Evolutionary conservation across 2,329 filamentous ascomycete species (phyloP), one percentile per base, ranked within the genome.

Genomic region (Fusarium ambrosium): DNA sequence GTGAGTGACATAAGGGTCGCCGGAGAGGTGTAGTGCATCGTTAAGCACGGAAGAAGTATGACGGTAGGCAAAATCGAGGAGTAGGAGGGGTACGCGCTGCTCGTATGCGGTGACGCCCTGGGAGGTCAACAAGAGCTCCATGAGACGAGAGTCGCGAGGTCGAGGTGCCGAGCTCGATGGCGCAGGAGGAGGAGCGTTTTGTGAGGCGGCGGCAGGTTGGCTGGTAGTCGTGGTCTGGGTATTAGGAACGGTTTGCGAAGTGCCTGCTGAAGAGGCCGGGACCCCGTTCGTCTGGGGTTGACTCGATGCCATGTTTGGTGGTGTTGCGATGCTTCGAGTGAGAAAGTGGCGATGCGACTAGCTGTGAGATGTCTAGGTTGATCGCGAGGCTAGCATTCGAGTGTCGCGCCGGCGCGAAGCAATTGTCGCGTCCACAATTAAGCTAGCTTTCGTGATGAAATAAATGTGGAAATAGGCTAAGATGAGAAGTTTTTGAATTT

Each of bases 21-120:
- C 88, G 7, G 89, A 88, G 29, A 94, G 89, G 79, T 93, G 92
- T 18, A 94, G 84, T 8, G 91, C 92, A 84, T 95, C 93, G 75
- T 86, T 90, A 22, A 95, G 90, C 39, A 95, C 87, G 67, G 90
- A 89, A 2, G 91, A 91, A 11, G 92, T 94, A 87, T 95, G 94
- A 41, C 94, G 91, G 88, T 97, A 97, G 59, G 94, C 93, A 80
- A 96, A 96, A 85, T 97, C 94, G 81, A 97, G 91, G 59, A 97
- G 91, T 68, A 95, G 91, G 1, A 96, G 89, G 0, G 94, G 94
- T 2, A 97, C 94, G 79, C 94, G 93, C 82, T 93, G 90, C 82
- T 96, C 94, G 87, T 95, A 97, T 45, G 92, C 88, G 6, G 92
- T 92, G 11, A 96, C 93, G 79, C 94, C 94, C 78, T 95, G 92